A percentile compares a stretch with the other conserved stretches of the same genome.
These are phyloP conservation scores for Boletus rex-veris DNA, from an alignment of 768 basidiomycete genomes.

Conservation along the genomic window DNA sequence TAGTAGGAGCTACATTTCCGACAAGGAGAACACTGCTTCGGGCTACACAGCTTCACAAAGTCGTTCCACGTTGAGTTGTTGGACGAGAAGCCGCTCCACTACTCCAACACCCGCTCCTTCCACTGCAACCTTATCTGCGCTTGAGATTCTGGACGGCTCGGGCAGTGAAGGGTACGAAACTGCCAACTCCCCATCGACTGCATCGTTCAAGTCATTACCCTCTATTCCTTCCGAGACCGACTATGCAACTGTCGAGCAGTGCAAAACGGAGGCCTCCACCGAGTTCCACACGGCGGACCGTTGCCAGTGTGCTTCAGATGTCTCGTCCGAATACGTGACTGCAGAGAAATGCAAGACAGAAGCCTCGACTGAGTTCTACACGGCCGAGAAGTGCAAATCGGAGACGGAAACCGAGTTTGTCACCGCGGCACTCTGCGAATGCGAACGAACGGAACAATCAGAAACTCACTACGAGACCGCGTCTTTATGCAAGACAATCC, in stretches of 20 bases:
- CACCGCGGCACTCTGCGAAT: slow-evolving; percentile 44
- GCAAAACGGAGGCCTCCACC: slow-evolving; percentile 40
- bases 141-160: slow-evolving; percentile 32
- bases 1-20: slow-evolving; percentile 39
- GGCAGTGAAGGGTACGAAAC: slow-evolving; percentile 53
- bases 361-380: slow-evolving; percentile 45
- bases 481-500: slow-evolving; percentile 35
- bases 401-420: slow-evolving; percentile 42
- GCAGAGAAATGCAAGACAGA: slow-evolving; percentile 46
- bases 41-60: slow-evolving; percentile 33
- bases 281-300: slow-evolving; percentile 50
- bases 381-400: slow-evolving; percentile 45
- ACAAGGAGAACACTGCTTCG: slow-evolving; percentile 53
- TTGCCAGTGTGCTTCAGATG: slow-evolving; percentile 34
- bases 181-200: slow-evolving; percentile 40
- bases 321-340: slow-evolving; percentile 48
- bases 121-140: slow-evolving; percentile 23
- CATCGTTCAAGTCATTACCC: slow-evolving; percentile 56
- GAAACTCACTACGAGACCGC: slow-evolving; percentile 53
- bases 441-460: slow-evolving; percentile 32
- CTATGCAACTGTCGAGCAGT: slow-evolving; percentile 41
- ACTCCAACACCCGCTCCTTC: slow-evolving; percentile 35
- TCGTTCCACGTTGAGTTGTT: slow-evolving; percentile 33
- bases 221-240: slow-evolving; percentile 57
- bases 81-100: slow-evolving; percentile 32